These are phyloP conservation scores for Fusarium sp. DNA, from an alignment of 2,329 filamentous ascomycete genomes.

Conservation along the genomic window DNA sequence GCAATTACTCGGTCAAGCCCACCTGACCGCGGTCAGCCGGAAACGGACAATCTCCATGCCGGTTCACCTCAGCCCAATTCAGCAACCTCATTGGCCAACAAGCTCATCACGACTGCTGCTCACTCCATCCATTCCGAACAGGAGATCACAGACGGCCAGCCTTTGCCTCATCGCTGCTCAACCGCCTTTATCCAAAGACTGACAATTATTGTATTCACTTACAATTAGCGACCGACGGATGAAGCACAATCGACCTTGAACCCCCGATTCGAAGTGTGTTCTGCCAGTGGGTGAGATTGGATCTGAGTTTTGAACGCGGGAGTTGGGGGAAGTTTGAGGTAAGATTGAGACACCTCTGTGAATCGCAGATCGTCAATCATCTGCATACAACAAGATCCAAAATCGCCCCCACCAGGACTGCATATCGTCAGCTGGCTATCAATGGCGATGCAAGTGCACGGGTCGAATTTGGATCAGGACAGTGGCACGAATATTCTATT, in stretches of 20 bases:
- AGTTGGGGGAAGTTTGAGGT: slow-evolving; percentile 16
- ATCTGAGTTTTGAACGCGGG: neutral
- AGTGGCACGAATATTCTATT: slow-evolving; percentile 6
- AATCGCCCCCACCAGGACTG: neutral
- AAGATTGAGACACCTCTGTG: slow-evolving; percentile 14
- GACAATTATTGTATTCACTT: neutral
- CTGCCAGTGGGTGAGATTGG: slow-evolving; percentile 29
- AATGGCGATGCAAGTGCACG: neutral
- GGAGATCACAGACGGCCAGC: slow-evolving; percentile 6
- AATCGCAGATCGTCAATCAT: neutral
- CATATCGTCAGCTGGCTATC: neutral
- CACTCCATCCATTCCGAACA: slow-evolving; percentile 27
- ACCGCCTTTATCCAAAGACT: slow-evolving; percentile 3
- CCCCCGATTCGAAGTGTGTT: neutral
- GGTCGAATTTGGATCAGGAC: neutral
- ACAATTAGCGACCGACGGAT: neutral
- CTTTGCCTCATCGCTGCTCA: slow-evolving; percentile 27
- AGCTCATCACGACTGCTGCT: slow-evolving; percentile 39
- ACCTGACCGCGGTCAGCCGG: slow-evolving; percentile 16
- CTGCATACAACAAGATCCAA: neutral
- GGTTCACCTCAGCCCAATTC: slow-evolving; percentile 12
- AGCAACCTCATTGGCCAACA: slow-evolving; percentile 37
- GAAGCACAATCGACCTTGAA: neutral
- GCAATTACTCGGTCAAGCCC: neutral
- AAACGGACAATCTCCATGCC: slow-evolving; percentile 40